phyloP scores from a whole-genome alignment of 257 asterid species.

The Haberlea rhodopensis region DNA sequence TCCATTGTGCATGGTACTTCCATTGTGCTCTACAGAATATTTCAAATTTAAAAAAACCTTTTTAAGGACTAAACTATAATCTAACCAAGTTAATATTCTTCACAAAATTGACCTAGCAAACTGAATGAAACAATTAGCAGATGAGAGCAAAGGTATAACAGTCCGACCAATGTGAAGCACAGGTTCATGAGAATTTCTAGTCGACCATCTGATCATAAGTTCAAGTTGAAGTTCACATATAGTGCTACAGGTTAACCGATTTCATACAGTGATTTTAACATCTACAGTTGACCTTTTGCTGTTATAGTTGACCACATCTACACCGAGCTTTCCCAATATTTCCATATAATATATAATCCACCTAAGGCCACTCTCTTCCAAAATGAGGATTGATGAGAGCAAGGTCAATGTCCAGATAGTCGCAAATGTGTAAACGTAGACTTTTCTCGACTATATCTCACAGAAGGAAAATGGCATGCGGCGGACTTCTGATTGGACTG shows the following conservation, averaged over 20 bases:
- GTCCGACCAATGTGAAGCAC: constrained; percentile 18
- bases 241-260: background rate
- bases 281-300: constrained; percentile 4
- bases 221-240: background rate
- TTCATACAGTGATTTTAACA: background rate
- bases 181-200: constrained; percentile 4
- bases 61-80: background rate
- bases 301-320: constrained; percentile 5
- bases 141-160: constrained; percentile 8
- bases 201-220: background rate
- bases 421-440: background rate
- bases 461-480: background rate
- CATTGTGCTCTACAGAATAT: constrained; percentile 38
- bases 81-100: constrained; percentile 2
- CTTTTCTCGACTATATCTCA: background rate
- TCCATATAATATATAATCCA: background rate
- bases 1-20: constrained; percentile 27
- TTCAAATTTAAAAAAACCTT: constrained; percentile 23
- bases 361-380: background rate
- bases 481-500: background rate
- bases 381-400: background rate
- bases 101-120: background rate
- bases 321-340: constrained; percentile 1
- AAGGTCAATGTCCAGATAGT: constrained; percentile 8
- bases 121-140: background rate